Evolutionary conservation across 2,329 filamentous ascomycete genomes (phyloP), one percentile per base, ranked within the genome.

Genomic region (Periglandula ipomoeae): DNA sequence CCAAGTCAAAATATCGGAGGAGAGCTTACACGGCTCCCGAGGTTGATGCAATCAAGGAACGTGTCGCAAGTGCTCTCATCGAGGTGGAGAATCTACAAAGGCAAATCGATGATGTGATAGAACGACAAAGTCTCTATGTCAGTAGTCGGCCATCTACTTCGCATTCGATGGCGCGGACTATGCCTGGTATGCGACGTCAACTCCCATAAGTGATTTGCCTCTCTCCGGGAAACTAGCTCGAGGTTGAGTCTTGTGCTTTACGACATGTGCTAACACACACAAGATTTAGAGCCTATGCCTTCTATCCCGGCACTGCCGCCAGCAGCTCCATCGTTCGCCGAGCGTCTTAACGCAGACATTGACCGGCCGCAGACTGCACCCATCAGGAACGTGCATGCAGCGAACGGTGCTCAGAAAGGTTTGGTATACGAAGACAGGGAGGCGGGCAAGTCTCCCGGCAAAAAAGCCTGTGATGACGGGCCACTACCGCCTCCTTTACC

Each of bases 11-110:
- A 17, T 46, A 44, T 13, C 68, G 70, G 22, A 59, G 67, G 23
- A 69, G 75, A 37, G 68, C 72, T 6, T 59, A 70, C 49, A 71
- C 70, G 9, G 66, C 74, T 3, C 67, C 73, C 4, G 70, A 69
- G 50, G 68, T 76, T 52, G 74, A 79, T 24, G 60, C 60, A 13
- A 74, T 81, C 47, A 74, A 76, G 44, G 73, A 77, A 53, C 69
- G 76, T 38, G 75, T 81, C 40, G 78, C 77, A 26, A 71, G 66
- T 51, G 77, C 75, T 44, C 73, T 81, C 66, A 64, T 77, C 47
- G 79, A 84, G 58, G 69, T 78, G 53, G 81, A 84, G 48, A 68
- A 66, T 49, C 62, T 81, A 39, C 72, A 84, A 61, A 73, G 72
- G 50, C 72, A 80, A 54, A 81, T 84, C 47, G 76, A 84, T 46